A percentile compares a stretch with the other conserved stretches of the same genome.
Evolutionary conservation across 2,329 filamentous ascomycete genomes (phyloP).

Genomic region (Fusarium coffeatum): DNA sequence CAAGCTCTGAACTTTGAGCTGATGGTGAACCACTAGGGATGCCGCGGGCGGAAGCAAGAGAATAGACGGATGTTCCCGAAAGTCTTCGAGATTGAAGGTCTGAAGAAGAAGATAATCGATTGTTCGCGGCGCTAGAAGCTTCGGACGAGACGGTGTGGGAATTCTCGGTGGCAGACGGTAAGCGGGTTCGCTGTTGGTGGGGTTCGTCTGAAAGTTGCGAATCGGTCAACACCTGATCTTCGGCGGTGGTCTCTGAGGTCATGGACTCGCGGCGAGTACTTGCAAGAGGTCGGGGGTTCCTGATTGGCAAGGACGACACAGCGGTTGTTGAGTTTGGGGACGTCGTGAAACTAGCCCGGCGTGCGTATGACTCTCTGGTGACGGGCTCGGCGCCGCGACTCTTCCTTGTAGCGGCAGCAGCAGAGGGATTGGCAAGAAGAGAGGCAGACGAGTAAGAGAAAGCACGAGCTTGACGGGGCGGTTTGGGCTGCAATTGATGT

Average conservation of each 20-base stretch:
- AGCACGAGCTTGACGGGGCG: conserved; percentile 35
- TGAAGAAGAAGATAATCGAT: conserved; percentile 57
- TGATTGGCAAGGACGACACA: conserved; percentile 44
- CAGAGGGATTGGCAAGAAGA: conserved; percentile 58
- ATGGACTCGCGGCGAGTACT: conserved; percentile 58
- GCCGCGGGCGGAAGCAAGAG: conserved; percentile 70
- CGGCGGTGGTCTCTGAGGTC: conserved; percentile 55
- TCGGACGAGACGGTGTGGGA: conserved; percentile 59
- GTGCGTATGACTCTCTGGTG: conserved; percentile 66
- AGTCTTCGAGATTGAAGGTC: conserved; percentile 71
- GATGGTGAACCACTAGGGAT: conserved; percentile 63
- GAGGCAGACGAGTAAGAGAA: conserved; percentile 47
- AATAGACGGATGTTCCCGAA: conserved; percentile 80
- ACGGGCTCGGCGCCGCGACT: conserved; percentile 69
- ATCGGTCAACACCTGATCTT: conserved; percentile 52
- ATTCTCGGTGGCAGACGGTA: conserved; percentile 48
- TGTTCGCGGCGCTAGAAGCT: conserved; percentile 56
- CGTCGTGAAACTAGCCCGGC: conserved; percentile 70
- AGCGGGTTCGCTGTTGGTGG: conserved; percentile 57
- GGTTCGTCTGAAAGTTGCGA: conserved; percentile 60
- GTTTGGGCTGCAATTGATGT: conserved; percentile 23
- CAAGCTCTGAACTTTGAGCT: conserved; percentile 64
- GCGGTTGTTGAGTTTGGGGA: conserved; percentile 59
- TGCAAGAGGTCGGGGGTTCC: conserved; percentile 56
- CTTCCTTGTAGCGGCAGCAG: conserved; percentile 62